phyloP scores from a whole-genome alignment of 2,329 filamentous ascomycete species.

The Atkinsonella texensis region DNA sequence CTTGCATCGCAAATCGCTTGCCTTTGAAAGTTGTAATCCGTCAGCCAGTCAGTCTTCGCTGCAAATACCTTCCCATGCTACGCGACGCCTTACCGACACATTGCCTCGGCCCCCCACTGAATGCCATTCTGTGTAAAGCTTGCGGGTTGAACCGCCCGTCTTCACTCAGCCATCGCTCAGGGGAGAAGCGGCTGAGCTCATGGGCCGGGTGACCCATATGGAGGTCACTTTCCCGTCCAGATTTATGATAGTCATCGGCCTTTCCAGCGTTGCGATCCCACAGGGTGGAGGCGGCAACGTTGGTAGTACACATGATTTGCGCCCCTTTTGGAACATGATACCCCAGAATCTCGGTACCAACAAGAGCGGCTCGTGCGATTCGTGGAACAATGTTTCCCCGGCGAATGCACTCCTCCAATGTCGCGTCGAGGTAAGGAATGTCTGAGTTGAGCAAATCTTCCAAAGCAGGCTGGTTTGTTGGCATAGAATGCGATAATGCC shows the following conservation, averaged over 20 bases:
- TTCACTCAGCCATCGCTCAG: slow-evolving; percentile 7
- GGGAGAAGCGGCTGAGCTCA: slow-evolving; percentile 4
- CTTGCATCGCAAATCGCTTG: slow-evolving; percentile 2
- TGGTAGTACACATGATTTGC: not conserved
- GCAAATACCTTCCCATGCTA: not conserved
- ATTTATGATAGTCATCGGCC: not conserved
- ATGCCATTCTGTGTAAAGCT: not conserved
- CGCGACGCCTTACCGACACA: not conserved
- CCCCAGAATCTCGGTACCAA: slow-evolving; percentile 1
- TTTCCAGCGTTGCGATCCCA: not conserved
- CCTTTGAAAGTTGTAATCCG: not conserved
- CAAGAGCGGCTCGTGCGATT: not conserved
- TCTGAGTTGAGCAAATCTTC: not conserved
- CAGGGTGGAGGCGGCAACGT: not conserved
- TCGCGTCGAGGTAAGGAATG: slow-evolving; percentile 4
- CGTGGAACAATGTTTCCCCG: not conserved
- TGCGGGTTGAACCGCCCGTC: not conserved
- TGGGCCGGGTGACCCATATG: not conserved
- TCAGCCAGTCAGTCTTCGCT: not conserved
- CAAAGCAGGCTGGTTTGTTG: not conserved
- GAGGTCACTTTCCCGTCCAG: too few relatives aligned
- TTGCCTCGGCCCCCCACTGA: not conserved
- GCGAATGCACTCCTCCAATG: slow-evolving; percentile 1
- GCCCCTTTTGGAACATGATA: slow-evolving; percentile 1
- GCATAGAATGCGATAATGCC: slow-evolving; percentile 1